A percentile compares a stretch with the other conserved stretches of the same genome.
phyloP scores from a whole-genome alignment of 805 yeast species.

The Cyberlindnera lachancei region DNA sequence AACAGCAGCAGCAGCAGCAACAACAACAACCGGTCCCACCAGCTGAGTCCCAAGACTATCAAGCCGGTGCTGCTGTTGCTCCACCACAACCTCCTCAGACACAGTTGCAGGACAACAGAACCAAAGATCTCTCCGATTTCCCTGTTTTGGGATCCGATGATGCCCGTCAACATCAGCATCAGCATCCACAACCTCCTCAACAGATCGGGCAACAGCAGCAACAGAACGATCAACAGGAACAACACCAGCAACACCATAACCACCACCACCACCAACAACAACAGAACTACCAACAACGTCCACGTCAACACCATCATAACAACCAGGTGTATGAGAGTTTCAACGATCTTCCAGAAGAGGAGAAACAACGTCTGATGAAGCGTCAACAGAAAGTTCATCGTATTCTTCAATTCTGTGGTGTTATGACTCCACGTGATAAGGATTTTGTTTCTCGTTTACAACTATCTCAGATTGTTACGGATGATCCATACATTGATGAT shows the following conservation, averaged over 20 bases:
- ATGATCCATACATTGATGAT: constrained; percentile 95
- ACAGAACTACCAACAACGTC: constrained; percentile 15
- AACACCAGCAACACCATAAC: too few relatives aligned
- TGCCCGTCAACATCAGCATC: constrained; percentile 13
- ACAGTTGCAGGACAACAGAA: constrained; percentile 16
- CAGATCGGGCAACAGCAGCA: constrained; percentile 13
- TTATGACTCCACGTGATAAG: constrained; percentile 96
- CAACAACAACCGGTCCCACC: constrained; percentile 12
- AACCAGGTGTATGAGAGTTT: constrained; percentile 25
- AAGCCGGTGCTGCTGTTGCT: constrained; percentile 9
- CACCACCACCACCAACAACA: constrained; percentile 14
- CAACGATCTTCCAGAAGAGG: constrained; percentile 56
- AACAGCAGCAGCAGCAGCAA: constrained; percentile 12
- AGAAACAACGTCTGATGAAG: constrained; percentile 54
- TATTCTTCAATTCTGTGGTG: constrained; percentile 77
- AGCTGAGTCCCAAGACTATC: constrained; percentile 11
- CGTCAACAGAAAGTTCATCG: constrained; percentile 72
- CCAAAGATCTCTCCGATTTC: constrained; percentile 37
- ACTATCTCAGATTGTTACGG: constrained; percentile 90
- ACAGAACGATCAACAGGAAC: constrained; percentile 15
- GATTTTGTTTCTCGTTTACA: constrained; percentile 93
- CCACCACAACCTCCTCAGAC: constrained; percentile 16
- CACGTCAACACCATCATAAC: constrained; percentile 21
- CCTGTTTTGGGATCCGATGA: constrained; percentile 48
- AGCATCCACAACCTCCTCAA: constrained; percentile 11